Conservation (phyloP, 1,284 basidiomycete genomes). For the Rhodotorula sp. region DNA sequence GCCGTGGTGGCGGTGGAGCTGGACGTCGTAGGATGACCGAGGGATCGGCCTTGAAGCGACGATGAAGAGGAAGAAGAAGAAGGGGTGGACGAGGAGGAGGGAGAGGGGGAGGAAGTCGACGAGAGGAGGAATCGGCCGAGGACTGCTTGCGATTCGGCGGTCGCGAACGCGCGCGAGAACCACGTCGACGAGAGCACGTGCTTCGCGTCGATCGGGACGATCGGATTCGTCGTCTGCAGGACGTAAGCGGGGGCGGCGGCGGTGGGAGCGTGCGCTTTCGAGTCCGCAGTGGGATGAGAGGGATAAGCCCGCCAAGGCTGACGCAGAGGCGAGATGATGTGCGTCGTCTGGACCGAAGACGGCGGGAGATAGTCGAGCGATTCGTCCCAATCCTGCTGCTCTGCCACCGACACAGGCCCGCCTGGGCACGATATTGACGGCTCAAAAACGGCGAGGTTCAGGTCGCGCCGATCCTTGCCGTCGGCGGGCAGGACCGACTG, state of each 20-base stretch:
- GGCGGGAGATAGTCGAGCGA: slow-evolving; percentile 5
- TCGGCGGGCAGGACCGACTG: slow-evolving; percentile 57
- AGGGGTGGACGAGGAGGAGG: slow-evolving; percentile 46
- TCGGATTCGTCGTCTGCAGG: slow-evolving; percentile 72
- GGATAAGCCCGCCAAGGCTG: slow-evolving; percentile 24
- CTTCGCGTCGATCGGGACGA: slow-evolving; percentile 56
- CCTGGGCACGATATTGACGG: not conserved
- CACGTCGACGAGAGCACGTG: slow-evolving; percentile 59
- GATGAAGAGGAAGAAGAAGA: too few relatives aligned
- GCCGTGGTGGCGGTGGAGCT: not conserved
- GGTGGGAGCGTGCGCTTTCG: slow-evolving; percentile 6
- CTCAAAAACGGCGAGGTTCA: slow-evolving; percentile 58
- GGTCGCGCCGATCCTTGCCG: slow-evolving; percentile 58
- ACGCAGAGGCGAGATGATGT: slow-evolving; percentile 51
- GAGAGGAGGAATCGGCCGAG: slow-evolving; percentile 50
- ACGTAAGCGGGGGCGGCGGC: slow-evolving; percentile 48
- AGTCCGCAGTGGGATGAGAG: not conserved
- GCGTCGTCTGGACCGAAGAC: slow-evolving; percentile 53
- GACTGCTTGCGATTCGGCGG: slow-evolving; percentile 56
- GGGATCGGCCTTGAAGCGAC: slow-evolving; percentile 3
- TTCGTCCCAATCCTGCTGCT: not conserved
- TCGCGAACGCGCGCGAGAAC: slow-evolving; percentile 64
- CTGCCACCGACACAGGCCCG: not conserved
- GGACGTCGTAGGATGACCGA: not conserved
- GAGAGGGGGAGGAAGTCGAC: slow-evolving; percentile 40